Conservation (phyloP, 768 basidiomycete species). For the Candolleomyces efflorescens region DNA sequence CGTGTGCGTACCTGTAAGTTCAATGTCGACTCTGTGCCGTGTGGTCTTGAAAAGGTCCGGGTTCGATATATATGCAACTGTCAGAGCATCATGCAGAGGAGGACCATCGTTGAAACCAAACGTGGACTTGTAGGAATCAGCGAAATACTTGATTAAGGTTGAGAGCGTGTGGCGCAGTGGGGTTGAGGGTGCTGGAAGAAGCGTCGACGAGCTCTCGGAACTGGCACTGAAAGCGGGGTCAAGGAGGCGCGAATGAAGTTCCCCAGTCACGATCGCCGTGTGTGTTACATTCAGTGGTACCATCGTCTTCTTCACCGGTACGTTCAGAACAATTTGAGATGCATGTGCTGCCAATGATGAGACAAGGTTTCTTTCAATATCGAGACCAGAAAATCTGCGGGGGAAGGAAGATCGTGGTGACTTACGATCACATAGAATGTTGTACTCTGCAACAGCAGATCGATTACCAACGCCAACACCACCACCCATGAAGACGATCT, state of each 20-base stretch:
- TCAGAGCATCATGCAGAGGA: conserved; percentile 83
- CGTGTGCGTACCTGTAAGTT: conserved; percentile 61
- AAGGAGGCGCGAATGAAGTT: conserved; percentile 52
- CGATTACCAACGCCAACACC: conserved; percentile 81
- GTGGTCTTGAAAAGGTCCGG: conserved; percentile 60
- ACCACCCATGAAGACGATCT: conserved; percentile 90
- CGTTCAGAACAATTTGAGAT: conserved; percentile 74
- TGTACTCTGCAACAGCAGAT: conserved; percentile 78
- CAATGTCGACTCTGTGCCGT: conserved; percentile 82
- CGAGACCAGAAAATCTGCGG: neutral
- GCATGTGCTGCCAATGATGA: conserved; percentile 59
- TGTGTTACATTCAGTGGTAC: conserved; percentile 89
- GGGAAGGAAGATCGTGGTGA: conserved; percentile 1
- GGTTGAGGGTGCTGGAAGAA: conserved; percentile 30
- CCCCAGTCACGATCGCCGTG: conserved; percentile 66
- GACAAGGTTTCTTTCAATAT: neutral
- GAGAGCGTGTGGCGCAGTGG: conserved; percentile 70
- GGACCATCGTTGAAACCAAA: conserved; percentile 86
- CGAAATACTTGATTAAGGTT: conserved; percentile 72
- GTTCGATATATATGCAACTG: conserved; percentile 69
- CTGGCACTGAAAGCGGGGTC: conserved; percentile 19
- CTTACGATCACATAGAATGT: conserved; percentile 79
- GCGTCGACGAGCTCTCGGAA: conserved; percentile 10
- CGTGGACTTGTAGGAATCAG: conserved; percentile 62
- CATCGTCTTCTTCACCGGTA: conserved; percentile 66